Evolutionary conservation across 148 eudicot genomes (phyloP), one percentile per base, ranked within the genome.

Genomic region (Rheum nobile): DNA sequence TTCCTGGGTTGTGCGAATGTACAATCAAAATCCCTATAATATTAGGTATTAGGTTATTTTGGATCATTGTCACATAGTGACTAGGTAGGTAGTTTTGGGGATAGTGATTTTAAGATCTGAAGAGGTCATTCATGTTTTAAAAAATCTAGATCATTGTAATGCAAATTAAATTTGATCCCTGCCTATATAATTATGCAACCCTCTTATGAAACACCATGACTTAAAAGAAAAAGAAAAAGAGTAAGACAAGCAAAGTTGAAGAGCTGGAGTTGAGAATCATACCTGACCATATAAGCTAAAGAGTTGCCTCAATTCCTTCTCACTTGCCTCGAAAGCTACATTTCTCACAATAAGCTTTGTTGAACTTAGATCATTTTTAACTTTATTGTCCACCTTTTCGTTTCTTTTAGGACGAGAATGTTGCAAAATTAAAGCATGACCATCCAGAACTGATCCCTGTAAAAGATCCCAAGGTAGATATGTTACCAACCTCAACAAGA

Each of bases 251-350:
- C 26, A 16, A 37, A 8, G 32, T 11, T 61, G 16, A 13, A 61
- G 67, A 14, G 67, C 8, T 59, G 67, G 26, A 26, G 35, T 16
- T 61, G 67, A 11, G 11, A 79, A 39, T 41, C 37, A 72, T 82
- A 95, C 99, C 97, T 95, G 94, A 41, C 99, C 97, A 74, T 90
- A 95, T 67, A 91, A 91, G 79, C 86, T 88, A 75, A 92, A 95
- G 14, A 95, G 78, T 76, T 92, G 97, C 67, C 88, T 87, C 46
- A 95, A 86, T 74, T 95, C 96, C 80, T 92, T 92, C 75, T 85
- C 88, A n/a, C 97, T 95, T 72, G 97, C 99, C 85, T 95, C 97
- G 77, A 95, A 95, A 74, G 99, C 97, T 63, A 95, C 96, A 80
- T 95, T 95, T 78, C 97, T 88, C 54, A 90, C 96, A 29, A 95